Base-by-base conservation (phyloP, 805 yeast genomes). In the Suhomyces kilbournensis region DNA sequence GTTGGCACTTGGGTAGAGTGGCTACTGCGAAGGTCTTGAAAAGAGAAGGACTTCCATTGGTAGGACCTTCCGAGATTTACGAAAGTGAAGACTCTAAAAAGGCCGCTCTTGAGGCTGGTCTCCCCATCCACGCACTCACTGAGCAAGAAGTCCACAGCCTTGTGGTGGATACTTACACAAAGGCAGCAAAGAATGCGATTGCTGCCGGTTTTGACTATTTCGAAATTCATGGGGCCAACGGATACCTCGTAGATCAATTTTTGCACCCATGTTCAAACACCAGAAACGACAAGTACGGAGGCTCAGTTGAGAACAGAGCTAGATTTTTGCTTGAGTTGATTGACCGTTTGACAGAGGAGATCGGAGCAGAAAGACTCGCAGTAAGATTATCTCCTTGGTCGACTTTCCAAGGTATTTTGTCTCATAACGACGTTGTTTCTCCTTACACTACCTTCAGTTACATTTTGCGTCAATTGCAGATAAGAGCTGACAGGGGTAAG, bases 201-300 rank as follows among this genome's bases (percentile, higher is more conserved):
- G 56, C 60, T 9, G 73, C 74, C 17, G 78, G 77, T 0, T 73
- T 69, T 52, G 79, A 75, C 53, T 66, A 63, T 46, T 58, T 75
- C 15, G 79, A 75, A 51, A 34, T 74, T 17, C 79, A 75, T 52
- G 71, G 68, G 34, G 76, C 76, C 6, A 68, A 72, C 56, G 78
- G 78, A 1, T 74, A 70, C 50, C 58, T 74, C 22, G 42, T 72
- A 17, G 76, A 75, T 49, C 70, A 68, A 45, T 74, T 75, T 53
- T 50, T 72, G 39, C 66, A 69, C 22, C 68, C 69, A 20, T 53
- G 59, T 44, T 61, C 67, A 28, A 74, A 75, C 55, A 23, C 59
- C 19, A 63, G 78, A 55, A 65, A 69, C 46, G 65, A 69, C 49
- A 52, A 62, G 45, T 69, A 69, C 55, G 74, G 74, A 30, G 73